Evolutionary conservation across 140 eudicot genomes (phyloP).

Genomic region (Ambrosia hybrid): DNA sequence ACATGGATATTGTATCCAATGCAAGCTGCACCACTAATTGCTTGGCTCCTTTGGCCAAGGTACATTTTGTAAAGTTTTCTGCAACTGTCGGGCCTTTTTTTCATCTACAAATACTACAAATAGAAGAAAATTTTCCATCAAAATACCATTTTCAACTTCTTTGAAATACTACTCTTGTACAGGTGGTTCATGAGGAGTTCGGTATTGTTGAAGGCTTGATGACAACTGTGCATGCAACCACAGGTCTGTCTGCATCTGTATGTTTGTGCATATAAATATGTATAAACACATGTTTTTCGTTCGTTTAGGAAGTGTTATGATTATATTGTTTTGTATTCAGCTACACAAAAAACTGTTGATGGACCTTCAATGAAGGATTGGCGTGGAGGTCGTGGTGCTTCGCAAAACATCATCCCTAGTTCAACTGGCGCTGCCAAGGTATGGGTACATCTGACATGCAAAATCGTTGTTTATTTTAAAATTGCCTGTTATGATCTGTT

Average conservation of each 20-base stretch:
- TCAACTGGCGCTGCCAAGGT: conserved; percentile 99
- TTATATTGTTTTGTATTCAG: conserved; percentile 39
- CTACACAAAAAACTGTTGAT: conserved; percentile 95
- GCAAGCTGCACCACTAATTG: conserved; percentile 97
- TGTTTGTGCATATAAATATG: conserved; percentile 9
- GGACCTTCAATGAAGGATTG: conserved; percentile 99
- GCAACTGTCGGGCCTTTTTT: neutral
- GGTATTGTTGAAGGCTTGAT: conserved; percentile 92
- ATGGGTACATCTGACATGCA: neutral
- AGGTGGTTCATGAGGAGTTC: conserved; percentile 99
- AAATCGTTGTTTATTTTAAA: neutral
- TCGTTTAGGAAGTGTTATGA: neutral
- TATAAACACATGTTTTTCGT: conserved; percentile 1
- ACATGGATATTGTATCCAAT: conserved; percentile 92
- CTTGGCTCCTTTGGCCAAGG: conserved; percentile 98
- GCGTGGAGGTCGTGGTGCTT: conserved; percentile 99
- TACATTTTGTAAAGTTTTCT: conserved; percentile 8
- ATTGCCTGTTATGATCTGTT: neutral
- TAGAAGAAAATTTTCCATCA: too few relatives aligned
- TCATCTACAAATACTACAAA: too few relatives aligned
- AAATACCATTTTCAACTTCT: too few relatives aligned
- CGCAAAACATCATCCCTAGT: conserved; percentile 91
- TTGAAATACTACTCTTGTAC: conserved; percentile 18
- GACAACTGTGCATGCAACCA: conserved; percentile 98
- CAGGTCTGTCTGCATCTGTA: conserved; percentile 51